Conservation (phyloP, 73 alveolate species). For the Paramecium octaurelia region DNA sequence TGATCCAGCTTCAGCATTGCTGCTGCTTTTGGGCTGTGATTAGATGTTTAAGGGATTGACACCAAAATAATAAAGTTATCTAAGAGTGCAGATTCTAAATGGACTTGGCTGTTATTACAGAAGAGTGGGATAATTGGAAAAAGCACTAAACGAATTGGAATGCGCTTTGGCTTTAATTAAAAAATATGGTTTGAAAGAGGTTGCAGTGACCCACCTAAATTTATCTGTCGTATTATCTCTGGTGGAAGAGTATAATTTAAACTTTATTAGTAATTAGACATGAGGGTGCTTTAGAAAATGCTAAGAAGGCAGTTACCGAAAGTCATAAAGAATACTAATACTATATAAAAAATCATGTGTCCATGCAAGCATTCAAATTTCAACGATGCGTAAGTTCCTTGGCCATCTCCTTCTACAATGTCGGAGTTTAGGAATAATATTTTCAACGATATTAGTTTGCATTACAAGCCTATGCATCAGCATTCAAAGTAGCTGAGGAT, state of each 20-base stretch:
- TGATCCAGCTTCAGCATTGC: conserved; percentile 38
- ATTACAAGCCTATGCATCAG: conserved; percentile 41
- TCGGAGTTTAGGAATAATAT: conserved; percentile 39
- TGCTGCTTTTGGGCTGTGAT: neutral
- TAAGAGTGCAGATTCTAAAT: conserved; percentile 2
- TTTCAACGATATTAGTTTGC: conserved; percentile 27
- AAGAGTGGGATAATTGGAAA: conserved; percentile 10
- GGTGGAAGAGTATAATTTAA: conserved; percentile 4
- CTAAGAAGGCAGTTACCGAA: conserved; percentile 42
- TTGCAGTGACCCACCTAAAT: conserved; percentile 41
- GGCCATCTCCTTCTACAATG: conserved; percentile 7
- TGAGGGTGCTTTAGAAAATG: conserved; percentile 48
- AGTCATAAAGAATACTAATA: conserved; percentile 43
- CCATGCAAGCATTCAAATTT: neutral
- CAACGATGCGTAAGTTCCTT: conserved; percentile 39
- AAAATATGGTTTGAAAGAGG: conserved; percentile 29
- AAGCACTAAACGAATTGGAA: conserved; percentile 19
- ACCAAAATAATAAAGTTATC: neutral
- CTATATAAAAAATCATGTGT: conserved; percentile 18
- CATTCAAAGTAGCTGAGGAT: conserved; percentile 44
- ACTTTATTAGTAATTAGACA: neutral
- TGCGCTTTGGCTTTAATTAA: conserved; percentile 26
- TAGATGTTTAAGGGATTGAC: conserved; percentile 32
- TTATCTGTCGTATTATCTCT: conserved; percentile 36
- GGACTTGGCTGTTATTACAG: conserved; percentile 44